These are phyloP conservation scores for Juncus inflexus DNA, from an alignment of 176 grass and related monocot genomes.

Conservation along the genomic window DNA sequence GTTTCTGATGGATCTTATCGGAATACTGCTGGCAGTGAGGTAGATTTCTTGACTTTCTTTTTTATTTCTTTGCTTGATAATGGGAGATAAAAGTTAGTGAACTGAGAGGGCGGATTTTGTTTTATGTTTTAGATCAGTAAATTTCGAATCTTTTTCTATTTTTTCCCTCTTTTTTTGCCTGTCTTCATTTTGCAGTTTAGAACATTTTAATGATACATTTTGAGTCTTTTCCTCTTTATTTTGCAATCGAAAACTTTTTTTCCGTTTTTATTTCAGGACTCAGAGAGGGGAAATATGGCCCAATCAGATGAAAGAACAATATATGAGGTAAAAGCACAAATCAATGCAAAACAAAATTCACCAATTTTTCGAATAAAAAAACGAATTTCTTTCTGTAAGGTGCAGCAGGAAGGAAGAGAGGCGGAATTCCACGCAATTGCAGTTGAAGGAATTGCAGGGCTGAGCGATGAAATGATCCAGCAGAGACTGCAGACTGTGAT, in stretches of 20 bases:
- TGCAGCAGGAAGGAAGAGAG: conserved; percentile 42
- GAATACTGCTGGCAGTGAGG: conserved; percentile 59
- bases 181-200: not conserved
- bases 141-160: not conserved
- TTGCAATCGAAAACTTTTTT: conserved; percentile 20
- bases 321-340: conserved; percentile 54
- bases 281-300: conserved; percentile 45
- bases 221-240: not conserved
- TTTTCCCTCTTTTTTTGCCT: not conserved
- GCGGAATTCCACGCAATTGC: conserved; percentile 63
- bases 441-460: conserved; percentile 51
- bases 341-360: not conserved
- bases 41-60: conserved; percentile 23
- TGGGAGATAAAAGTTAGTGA: not conserved
- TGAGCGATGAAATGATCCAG: conserved; percentile 69
- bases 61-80: not conserved
- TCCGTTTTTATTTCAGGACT: conserved; percentile 29
- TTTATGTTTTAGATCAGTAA: not conserved
- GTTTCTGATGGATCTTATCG: conserved; percentile 64
- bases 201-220: conserved; percentile 3
- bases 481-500: conserved; percentile 60
- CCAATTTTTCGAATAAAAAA: not conserved
- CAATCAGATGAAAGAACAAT: conserved; percentile 63
- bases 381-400: conserved; percentile 11
- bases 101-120: not conserved